Evolutionary conservation across 495 filamentous ascomycete genomes (phyloP), one percentile per base, ranked within the genome.

Genomic region (Tuber calosporum): DNA sequence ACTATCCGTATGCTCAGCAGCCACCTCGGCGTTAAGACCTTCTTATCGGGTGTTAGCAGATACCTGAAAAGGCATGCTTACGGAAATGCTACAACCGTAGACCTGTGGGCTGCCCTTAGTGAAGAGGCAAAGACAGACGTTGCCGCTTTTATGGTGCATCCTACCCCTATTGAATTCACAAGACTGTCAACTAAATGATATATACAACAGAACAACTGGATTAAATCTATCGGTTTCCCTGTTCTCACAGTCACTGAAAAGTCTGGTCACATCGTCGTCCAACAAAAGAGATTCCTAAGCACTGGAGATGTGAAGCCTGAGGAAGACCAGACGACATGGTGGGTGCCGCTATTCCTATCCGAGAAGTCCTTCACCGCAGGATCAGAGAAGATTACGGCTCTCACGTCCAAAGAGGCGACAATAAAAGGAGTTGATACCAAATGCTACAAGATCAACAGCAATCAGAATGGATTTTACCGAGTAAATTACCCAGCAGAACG

Each of bases 271-370:
- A 91, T 99, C 74, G 86, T 87, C 43, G 83, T 98, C 69, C 90
- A 90, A 72, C 95, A 99, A 83, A 89, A 86, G 66, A 90, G 95
- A 73, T 99, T 97, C 86, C 85, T 99, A 22, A 90, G 89, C 58
- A 93, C 92, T 40, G 95, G 95, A 20, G 95, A 98, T 82, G 90
- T 90, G 66, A 90, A 88, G 80, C 85, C 89, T 2, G 89, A 91
- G 73, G 95, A 99, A 70, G 93, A 99, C 82, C 82, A 91, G 81
- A 96, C 93, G 2, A 89, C 87, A n/a, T 99, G 95, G 95, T 97
- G 95, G 94, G 88, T 97, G 77, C 95, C 95, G 26, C 86, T 98
- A 20, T 90, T 90, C 36, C 84, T 99, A 66, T 90, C 89, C 79
- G 85, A 87, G 69, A 86, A 89, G 75, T 81, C 84, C 34, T 85